These are phyloP conservation scores for Helicocarpus griseus DNA, from an alignment of 2,329 filamentous ascomycete genomes.

Conservation along the genomic window DNA sequence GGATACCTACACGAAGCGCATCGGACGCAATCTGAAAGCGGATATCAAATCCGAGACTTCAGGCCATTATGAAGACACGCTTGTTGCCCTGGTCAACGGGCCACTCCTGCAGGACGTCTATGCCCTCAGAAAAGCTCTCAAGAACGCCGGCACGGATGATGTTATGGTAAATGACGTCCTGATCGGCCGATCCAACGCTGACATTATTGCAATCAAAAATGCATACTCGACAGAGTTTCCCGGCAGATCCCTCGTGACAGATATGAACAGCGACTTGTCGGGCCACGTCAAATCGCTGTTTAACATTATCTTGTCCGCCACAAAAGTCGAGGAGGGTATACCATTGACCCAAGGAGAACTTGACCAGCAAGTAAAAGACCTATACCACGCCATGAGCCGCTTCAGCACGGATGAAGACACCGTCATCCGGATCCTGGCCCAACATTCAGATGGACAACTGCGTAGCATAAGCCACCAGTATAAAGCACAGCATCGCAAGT, in stretches of 20 bases:
- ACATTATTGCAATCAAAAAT: constrained; percentile 75
- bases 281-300: constrained; percentile 82
- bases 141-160: constrained; percentile 79
- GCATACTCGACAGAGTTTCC: constrained; percentile 60
- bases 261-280: constrained; percentile 69
- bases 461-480: constrained; percentile 71
- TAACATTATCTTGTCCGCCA: constrained; percentile 65
- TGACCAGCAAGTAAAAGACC: constrained; percentile 63
- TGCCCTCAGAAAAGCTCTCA: constrained; percentile 60
- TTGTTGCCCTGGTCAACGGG: constrained; percentile 62
- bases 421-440: constrained; percentile 68
- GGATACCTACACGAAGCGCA: constrained; percentile 51
- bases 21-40: constrained; percentile 54
- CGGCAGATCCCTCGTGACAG: constrained; percentile 55
- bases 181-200: constrained; percentile 73
- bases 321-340: constrained; percentile 65
- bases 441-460: constrained; percentile 71
- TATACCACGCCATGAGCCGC: constrained; percentile 59
- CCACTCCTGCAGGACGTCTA: constrained; percentile 69
- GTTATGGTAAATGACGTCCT: constrained; percentile 76
- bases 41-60: constrained; percentile 66
- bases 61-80: constrained; percentile 58
- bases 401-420: constrained; percentile 61
- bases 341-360: constrained; percentile 64
- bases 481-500: constrained; percentile 58